Percentiles rank a stretch among this genome's conserved stretches.
These are phyloP conservation scores for Leptodermis oblonga DNA, from an alignment of 257 asterid species.

Conservation along the genomic window DNA sequence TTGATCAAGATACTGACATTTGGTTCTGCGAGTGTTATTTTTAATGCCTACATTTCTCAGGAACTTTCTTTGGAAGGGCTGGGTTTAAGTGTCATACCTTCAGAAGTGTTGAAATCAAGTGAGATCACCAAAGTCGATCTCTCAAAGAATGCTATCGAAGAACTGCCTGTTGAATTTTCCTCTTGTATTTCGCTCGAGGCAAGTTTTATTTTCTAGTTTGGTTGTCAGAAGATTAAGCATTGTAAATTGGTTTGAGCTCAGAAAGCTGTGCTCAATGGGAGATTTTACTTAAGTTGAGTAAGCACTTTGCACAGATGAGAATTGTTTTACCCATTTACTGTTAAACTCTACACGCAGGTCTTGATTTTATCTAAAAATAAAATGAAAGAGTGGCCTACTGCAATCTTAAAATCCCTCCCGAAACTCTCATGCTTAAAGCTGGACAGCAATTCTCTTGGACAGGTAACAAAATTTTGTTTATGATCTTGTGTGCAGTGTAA, in stretches of 20 bases:
- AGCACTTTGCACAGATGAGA: not conserved
- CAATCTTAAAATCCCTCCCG: slow-evolving; percentile 56
- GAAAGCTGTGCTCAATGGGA: not conserved
- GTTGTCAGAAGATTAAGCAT: not conserved
- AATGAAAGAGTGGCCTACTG: slow-evolving; percentile 86
- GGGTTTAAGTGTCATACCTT: slow-evolving; percentile 63
- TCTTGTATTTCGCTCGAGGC: slow-evolving; percentile 85
- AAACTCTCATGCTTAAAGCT: slow-evolving; percentile 84
- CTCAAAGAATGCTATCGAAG: slow-evolving; percentile 71
- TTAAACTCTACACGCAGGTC: slow-evolving; percentile 37
- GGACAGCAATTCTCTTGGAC: slow-evolving; percentile 71
- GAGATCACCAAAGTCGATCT: slow-evolving; percentile 75
- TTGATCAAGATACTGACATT: not conserved
- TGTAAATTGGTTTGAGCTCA: not conserved
- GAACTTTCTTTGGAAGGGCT: slow-evolving; percentile 71
- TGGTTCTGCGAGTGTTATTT: slow-evolving; percentile 5
- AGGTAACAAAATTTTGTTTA: slow-evolving; percentile 47
- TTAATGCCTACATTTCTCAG: slow-evolving; percentile 39
- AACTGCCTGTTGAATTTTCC: slow-evolving; percentile 69
- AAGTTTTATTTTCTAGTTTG: slow-evolving; percentile 14
- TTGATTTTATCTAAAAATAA: slow-evolving; percentile 83
- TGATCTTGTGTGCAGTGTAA: not conserved
- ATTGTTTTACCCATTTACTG: slow-evolving; percentile 2
- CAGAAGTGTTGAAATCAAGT: slow-evolving; percentile 68
- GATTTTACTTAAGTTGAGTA: not conserved